Percentiles rank a stretch among this genome's conserved stretches.
Evolutionary conservation across 2,329 filamentous ascomycete genomes (phyloP).

Genomic region (Magnaporthiopsis incrustans): DNA sequence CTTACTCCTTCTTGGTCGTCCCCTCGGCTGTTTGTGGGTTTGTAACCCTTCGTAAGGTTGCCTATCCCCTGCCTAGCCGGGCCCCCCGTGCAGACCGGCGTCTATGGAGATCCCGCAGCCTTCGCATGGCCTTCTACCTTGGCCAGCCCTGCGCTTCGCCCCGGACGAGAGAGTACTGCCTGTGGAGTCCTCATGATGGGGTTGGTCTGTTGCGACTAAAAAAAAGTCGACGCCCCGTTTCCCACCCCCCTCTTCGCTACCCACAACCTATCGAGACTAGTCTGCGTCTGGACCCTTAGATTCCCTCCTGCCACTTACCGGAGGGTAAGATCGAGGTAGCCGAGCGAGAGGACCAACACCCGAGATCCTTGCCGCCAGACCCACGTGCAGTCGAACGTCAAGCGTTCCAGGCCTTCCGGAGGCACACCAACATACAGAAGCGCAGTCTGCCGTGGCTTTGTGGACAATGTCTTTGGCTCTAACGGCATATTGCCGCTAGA

Average conservation of each 20-base stretch:
- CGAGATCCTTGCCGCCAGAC: background rate
- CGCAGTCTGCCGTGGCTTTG: background rate
- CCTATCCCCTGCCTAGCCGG: no score
- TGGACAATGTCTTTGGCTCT: background rate
- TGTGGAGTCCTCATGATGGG: background rate
- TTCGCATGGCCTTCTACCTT: background rate
- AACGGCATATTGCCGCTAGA: background rate
- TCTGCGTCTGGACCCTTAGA: background rate
- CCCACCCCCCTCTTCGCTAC: no score
- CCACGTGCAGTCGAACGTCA: background rate
- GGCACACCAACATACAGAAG: background rate
- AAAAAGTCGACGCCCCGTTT: background rate
- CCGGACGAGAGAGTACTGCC: background rate
- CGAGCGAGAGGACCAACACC: background rate
- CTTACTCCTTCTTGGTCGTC: background rate
- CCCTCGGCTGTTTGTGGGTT: background rate
- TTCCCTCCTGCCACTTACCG: no score
- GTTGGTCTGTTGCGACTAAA: no score
- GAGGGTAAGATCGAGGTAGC: background rate
- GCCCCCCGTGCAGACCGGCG: background rate
- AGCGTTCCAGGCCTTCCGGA: background rate
- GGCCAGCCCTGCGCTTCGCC: background rate
- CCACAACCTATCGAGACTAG: background rate
- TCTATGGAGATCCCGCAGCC: background rate
- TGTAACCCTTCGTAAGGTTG: background rate